These are phyloP conservation scores for Botrytis deweyae DNA, from an alignment of 2,329 filamentous ascomycete species.

Conservation along the genomic window DNA sequence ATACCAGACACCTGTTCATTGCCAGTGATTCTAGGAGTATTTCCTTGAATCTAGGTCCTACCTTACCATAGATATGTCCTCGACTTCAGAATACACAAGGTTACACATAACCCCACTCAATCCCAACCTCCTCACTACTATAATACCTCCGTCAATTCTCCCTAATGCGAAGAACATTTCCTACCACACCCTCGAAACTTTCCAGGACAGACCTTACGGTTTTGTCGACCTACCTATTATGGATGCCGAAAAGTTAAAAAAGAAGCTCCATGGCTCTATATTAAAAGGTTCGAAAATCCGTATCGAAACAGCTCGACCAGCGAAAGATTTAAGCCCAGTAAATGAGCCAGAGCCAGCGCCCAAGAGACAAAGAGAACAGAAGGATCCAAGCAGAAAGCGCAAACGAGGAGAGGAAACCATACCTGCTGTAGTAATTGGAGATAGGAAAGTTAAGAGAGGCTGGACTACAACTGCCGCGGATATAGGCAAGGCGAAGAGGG, in stretches of 20 bases:
- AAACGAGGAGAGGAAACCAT: slow-evolving; percentile 51
- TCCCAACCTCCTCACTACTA: slow-evolving; percentile 66
- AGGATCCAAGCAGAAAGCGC: slow-evolving; percentile 49
- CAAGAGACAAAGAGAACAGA: slow-evolving; percentile 44
- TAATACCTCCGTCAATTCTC: slow-evolving; percentile 67
- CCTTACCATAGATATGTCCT: slow-evolving; percentile 10
- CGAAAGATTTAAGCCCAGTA: slow-evolving; percentile 44
- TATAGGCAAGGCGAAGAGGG: slow-evolving; percentile 50
- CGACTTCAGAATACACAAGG: slow-evolving; percentile 46
- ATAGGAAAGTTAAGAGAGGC: slow-evolving; percentile 43
- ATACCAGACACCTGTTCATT: neutral
- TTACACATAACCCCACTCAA: slow-evolving; percentile 90
- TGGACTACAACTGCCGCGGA: slow-evolving; percentile 52
- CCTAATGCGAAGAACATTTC: slow-evolving; percentile 74
- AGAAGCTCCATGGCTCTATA: slow-evolving; percentile 83
- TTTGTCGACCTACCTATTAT: slow-evolving; percentile 78
- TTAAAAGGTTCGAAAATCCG: slow-evolving; percentile 82
- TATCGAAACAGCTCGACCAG: slow-evolving; percentile 75
- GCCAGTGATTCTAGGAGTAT: neutral
- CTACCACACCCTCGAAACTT: slow-evolving; percentile 82
- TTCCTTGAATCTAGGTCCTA: neutral
- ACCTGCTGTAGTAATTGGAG: slow-evolving; percentile 69
- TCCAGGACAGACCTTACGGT: slow-evolving; percentile 87
- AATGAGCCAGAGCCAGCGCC: slow-evolving; percentile 41
- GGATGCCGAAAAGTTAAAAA: slow-evolving; percentile 88